Evolutionary conservation across 306 rosid species (phyloP).

Genomic region (Vigna angularis): DNA sequence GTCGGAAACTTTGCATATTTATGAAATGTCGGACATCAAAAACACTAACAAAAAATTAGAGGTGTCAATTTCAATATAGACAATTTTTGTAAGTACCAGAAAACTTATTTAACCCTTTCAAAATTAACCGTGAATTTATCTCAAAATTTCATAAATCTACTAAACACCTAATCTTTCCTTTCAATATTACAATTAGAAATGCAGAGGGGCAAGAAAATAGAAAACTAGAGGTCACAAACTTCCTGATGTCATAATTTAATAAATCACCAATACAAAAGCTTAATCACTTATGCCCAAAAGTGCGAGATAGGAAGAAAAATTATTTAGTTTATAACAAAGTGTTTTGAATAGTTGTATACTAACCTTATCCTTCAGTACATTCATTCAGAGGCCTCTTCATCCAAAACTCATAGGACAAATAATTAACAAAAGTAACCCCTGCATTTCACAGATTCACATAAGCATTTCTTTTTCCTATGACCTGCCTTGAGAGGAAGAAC

Average conservation of each 20-base stretch:
- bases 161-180: neutral
- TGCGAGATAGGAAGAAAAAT: neutral
- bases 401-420: constrained; percentile 43
- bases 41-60: no score
- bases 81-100: no score
- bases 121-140: neutral
- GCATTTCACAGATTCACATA: constrained; percentile 79
- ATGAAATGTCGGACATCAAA: no score
- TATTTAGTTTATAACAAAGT: constrained; percentile 30
- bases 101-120: no score
- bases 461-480: constrained; percentile 80
- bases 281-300: constrained; percentile 27
- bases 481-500: constrained; percentile 63
- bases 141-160: neutral
- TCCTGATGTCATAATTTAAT: neutral
- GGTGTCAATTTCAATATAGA: no score
- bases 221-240: neutral
- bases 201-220: neutral
- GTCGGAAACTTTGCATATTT: no score
- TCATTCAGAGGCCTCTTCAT: constrained; percentile 36
- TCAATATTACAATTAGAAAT: neutral
- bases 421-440: constrained; percentile 71
- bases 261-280: constrained; percentile 23
- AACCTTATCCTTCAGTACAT: constrained; percentile 59
- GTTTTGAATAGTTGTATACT: constrained; percentile 36